Base-by-base conservation (phyloP, 352 stramenopile genomes). In the Chrysophaeum taylorii region DNA sequence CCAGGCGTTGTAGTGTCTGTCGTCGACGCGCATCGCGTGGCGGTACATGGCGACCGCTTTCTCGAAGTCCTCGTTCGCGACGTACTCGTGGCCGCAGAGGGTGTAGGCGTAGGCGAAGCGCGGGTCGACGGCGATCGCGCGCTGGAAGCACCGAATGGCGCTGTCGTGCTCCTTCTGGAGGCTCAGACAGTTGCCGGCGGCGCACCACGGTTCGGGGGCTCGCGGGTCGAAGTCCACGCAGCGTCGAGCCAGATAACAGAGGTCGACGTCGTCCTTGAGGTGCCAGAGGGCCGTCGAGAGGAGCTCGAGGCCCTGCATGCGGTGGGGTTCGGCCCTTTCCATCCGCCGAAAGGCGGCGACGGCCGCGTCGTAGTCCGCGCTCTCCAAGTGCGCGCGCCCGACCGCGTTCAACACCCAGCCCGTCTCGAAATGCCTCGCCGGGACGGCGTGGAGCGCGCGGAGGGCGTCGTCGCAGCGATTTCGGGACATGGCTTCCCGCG, bases 91-190 rank as follows among this genome's bases (percentile, higher is more conserved):
- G 4, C 93, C 94, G 21, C 87, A 96, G 0, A 98, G 81, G 25
- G 93, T 98, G 80, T 98, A 96, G n/a, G 91, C 91, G 74, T 98
- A 98, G 18, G 92, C 96, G 75, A 96, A 98, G 33, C 82, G 86
- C 25, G 92, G 87, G 72, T 97, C 86, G 15, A 98, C 72, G 73
- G 97, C 91, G 67, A 98, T 90, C 0, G 91, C 92, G 71, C 93
- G 84, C 73, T 95, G 87, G 77, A 98, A 98, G 73, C 98, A 98
- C 29, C 86, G 82, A 21, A 98, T 82, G 0, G 94, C 93, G 23
- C 84, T 93, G 76, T 98, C 92, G 76, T 97, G 92, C 75, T 98
- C 94, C 76, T 98, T 98, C 76, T 98, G 93, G 21, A 97, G 79
- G 45, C 89, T 97, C 79, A 98, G 97, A 77, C 92, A 98, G 74